phyloP scores from a whole-genome alignment of 768 basidiomycete species.

The Russula virescens region DNA sequence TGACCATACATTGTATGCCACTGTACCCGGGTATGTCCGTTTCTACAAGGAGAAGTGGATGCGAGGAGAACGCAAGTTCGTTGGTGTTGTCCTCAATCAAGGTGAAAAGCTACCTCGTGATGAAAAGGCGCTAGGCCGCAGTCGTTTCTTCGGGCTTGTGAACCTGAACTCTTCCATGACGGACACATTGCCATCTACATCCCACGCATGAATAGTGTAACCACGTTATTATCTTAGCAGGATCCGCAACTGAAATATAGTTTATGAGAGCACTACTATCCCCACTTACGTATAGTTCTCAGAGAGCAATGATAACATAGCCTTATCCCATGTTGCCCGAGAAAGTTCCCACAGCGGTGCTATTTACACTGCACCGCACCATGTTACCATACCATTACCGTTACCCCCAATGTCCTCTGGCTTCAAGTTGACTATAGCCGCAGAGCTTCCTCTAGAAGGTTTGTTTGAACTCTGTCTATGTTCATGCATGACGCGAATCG shows the following conservation, averaged over 20 bases:
- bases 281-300: no score
- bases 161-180: conserved; percentile 41
- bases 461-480: conserved; percentile 8
- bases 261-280: no score
- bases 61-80: conserved; percentile 66
- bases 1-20: conserved; percentile 93
- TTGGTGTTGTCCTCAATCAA: conserved; percentile 78
- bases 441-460: conserved; percentile 38
- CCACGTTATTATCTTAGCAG: background rate
- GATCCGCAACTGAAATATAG: no score
- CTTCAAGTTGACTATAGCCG: conserved; percentile 35
- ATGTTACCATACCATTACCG: background rate
- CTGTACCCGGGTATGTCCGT: conserved; percentile 85
- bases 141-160: conserved; percentile 77
- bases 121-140: conserved; percentile 65
- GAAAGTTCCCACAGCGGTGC: background rate
- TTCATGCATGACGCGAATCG: background rate
- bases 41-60: conserved; percentile 84
- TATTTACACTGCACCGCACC: background rate
- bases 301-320: no score
- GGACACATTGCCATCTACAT: background rate
- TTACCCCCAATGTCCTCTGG: conserved; percentile 23
- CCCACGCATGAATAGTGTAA: conserved; percentile 7
- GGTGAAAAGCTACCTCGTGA: conserved; percentile 87
- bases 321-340: no score